These are phyloP conservation scores for Pistacia vera DNA, from an alignment of 345 rosid genomes.

Conservation along the genomic window DNA sequence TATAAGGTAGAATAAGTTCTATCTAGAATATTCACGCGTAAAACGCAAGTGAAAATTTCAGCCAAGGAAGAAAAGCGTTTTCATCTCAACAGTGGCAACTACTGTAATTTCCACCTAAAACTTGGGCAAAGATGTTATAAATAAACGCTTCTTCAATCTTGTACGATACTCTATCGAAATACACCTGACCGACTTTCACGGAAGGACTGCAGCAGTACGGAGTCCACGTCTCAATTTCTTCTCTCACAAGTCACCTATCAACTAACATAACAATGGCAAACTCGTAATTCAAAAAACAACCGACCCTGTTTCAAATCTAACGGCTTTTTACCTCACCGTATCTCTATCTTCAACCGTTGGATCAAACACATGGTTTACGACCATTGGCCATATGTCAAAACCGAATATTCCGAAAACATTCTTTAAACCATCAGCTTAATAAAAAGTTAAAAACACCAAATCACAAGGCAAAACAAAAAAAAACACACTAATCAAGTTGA, in stretches of 20 bases:
- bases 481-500: not conserved
- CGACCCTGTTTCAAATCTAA: not conserved
- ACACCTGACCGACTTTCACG: not conserved
- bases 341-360: conserved; percentile 16
- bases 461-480: not conserved
- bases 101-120: not conserved
- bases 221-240: not conserved
- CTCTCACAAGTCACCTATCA: no score
- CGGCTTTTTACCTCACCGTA: conserved; percentile 1
- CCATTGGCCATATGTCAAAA: not conserved
- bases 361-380: conserved; percentile 4
- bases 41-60: no score
- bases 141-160: not conserved
- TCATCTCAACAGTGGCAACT: not conserved
- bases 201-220: conserved; percentile 19
- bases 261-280: not conserved
- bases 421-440: not conserved
- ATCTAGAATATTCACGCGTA: no score
- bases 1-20: no score
- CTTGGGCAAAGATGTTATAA: not conserved
- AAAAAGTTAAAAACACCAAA: not conserved
- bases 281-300: not conserved
- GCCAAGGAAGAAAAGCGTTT: not conserved
- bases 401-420: conserved; percentile 39
- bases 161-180: not conserved